These are phyloP conservation scores for Acanthamoeba culbertsoni DNA, from an alignment of 208 protist genomes.

Conservation along the genomic window DNA sequence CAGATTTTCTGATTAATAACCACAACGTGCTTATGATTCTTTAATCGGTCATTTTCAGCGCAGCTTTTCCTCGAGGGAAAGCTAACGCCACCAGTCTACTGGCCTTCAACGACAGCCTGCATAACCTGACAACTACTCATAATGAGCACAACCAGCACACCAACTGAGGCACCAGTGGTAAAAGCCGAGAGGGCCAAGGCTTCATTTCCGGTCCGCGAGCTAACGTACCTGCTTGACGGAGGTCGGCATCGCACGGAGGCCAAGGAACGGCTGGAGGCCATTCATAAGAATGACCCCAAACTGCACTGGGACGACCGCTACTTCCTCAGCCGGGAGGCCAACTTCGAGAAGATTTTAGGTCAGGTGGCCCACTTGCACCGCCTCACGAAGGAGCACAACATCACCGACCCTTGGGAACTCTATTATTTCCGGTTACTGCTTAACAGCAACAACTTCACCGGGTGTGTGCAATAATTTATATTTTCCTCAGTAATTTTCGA, in stretches of 20 bases:
- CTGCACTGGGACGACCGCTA: background rate
- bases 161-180: too few relatives aligned
- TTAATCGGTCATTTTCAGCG: too few relatives aligned
- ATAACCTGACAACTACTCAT: too few relatives aligned
- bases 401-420: background rate
- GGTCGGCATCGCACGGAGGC: background rate
- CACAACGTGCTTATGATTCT: too few relatives aligned
- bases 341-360: background rate
- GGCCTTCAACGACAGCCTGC: too few relatives aligned
- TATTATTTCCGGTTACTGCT: background rate
- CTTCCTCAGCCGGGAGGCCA: background rate
- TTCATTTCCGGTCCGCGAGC: background rate
- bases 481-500: background rate
- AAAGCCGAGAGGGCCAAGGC: too few relatives aligned
- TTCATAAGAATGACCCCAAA: background rate
- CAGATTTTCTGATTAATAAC: too few relatives aligned
- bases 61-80: too few relatives aligned
- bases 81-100: too few relatives aligned
- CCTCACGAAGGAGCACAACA: background rate
- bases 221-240: constrained; percentile 36
- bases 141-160: too few relatives aligned
- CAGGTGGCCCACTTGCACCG: background rate
- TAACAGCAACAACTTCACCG: background rate
- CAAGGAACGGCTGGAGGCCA: background rate
- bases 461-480: background rate